Conservation (phyloP, 1,284 basidiomycete genomes). For the Ustilago loliicola region DNA sequence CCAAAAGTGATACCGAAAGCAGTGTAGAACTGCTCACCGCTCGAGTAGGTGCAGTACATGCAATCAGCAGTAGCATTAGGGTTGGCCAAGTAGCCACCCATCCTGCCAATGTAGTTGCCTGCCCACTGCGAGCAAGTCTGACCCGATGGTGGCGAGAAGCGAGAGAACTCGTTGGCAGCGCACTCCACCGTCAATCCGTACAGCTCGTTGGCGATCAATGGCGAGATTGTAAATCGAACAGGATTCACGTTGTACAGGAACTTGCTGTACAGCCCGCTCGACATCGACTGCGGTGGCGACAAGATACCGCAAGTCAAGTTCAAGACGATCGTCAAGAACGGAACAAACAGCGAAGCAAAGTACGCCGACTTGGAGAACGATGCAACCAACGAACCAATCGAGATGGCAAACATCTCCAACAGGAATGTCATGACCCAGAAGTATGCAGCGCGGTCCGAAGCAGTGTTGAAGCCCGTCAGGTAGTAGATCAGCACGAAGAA, state of each 20-base stretch:
- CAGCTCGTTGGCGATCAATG: conserved; percentile 82
- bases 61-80: conserved; percentile 76
- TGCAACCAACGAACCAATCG: conserved; percentile 67
- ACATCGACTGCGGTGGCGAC: conserved; percentile 74
- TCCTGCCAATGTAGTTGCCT: conserved; percentile 71
- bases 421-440: conserved; percentile 74
- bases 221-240: conserved; percentile 55
- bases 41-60: conserved; percentile 79
- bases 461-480: conserved; percentile 78
- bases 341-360: conserved; percentile 84
- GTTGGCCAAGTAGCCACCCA: conserved; percentile 86
- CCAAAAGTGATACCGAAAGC: conserved; percentile 79
- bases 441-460: conserved; percentile 77
- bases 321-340: conserved; percentile 76
- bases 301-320: conserved; percentile 76
- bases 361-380: conserved; percentile 73
- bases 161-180: conserved; percentile 75
- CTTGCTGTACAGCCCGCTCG: conserved; percentile 53
- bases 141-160: conserved; percentile 79
- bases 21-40: conserved; percentile 80
- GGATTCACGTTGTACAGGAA: conserved; percentile 66
- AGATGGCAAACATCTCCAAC: conserved; percentile 57
- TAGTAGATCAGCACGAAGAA: conserved; percentile 67
- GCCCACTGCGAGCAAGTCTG: conserved; percentile 79
- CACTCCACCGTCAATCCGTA: conserved; percentile 81